These are phyloP conservation scores for Pythium apleroticum DNA, from an alignment of 352 stramenopile species.

Conservation along the genomic window DNA sequence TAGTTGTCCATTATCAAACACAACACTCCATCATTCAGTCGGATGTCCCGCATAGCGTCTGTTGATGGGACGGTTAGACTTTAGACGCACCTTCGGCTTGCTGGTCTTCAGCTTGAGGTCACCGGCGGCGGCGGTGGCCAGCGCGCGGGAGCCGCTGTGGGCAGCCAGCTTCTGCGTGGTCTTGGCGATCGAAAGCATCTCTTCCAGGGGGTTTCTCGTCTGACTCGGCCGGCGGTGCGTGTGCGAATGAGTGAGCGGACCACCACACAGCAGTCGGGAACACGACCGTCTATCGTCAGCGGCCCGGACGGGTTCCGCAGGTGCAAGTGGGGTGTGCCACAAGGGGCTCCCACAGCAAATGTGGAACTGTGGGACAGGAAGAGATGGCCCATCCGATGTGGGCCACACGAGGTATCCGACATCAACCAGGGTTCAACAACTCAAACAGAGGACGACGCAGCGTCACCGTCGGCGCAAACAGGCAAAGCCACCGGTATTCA, in stretches of 20 bases:
- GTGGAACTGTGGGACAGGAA: slow-evolving; percentile 2
- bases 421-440: slow-evolving; percentile 13
- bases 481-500: background rate
- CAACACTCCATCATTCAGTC: slow-evolving; percentile 1
- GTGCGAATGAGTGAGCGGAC: slow-evolving; percentile 27
- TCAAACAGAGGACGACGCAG: slow-evolving; percentile 2
- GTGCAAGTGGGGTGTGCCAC: slow-evolving; percentile 28
- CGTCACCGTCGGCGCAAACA: background rate
- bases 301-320: slow-evolving; percentile 21
- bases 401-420: slow-evolving; percentile 14
- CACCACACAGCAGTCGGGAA: slow-evolving; percentile 26
- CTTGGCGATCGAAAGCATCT: slow-evolving; percentile 29
- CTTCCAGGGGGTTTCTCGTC: slow-evolving; percentile 6
- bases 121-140: slow-evolving; percentile 50
- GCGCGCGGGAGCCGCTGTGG: slow-evolving; percentile 46
- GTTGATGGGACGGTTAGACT: background rate
- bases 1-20: background rate
- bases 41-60: background rate
- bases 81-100: slow-evolving; percentile 66
- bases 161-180: slow-evolving; percentile 35
- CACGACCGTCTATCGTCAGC: slow-evolving; percentile 27
- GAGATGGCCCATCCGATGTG: slow-evolving; percentile 16
- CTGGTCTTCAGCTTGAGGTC: slow-evolving; percentile 74
- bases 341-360: slow-evolving; percentile 7
- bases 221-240: slow-evolving; percentile 15